A percentile compares a stretch with the other conserved stretches of the same genome.
Conservation (phyloP, 129 eudicot genomes). For the Pseudognaphalium luteoalbum region DNA sequence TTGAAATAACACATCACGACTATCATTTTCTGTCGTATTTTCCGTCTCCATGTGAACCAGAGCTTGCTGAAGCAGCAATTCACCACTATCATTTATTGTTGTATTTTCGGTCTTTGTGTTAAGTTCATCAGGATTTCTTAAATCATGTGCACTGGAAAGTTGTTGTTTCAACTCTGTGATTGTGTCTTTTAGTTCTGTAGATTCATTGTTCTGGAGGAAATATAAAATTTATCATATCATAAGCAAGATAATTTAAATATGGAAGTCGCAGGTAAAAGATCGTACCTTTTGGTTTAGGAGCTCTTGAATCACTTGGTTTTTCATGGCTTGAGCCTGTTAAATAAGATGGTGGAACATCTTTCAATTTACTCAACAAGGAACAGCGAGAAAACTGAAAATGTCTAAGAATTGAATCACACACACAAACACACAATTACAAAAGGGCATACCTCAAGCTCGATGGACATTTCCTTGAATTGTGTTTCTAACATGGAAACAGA, state of each 20-base stretch:
- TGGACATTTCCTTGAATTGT: not conserved
- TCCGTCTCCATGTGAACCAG: conserved; percentile 49
- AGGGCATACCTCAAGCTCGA: conserved; percentile 13
- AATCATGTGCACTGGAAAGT: not conserved
- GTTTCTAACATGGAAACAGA: conserved; percentile 10
- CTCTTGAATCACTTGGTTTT: conserved; percentile 73
- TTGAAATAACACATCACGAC: conserved; percentile 32
- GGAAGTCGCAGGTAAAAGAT: not conserved
- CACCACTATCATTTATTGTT: conserved; percentile 28
- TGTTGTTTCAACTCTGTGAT: conserved; percentile 36
- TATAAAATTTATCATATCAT: not conserved
- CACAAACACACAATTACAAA: conserved; percentile 17
- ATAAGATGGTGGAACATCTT: conserved; percentile 12
- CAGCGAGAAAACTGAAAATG: not conserved
- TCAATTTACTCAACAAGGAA: conserved; percentile 17
- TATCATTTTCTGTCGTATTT: conserved; percentile 24
- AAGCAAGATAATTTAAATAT: not conserved
- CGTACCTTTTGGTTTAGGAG: conserved; percentile 72
- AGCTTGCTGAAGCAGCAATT: conserved; percentile 39
- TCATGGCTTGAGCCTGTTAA: conserved; percentile 67
- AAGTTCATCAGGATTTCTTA: conserved; percentile 1
- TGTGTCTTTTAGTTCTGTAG: conserved; percentile 53
- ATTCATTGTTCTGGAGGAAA: conserved; percentile 55
- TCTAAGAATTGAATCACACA: not conserved
- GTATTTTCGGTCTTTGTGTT: conserved; percentile 32